Base-by-base conservation (phyloP, 164 flowering plant genomes). In the Protea cynaroides region DNA sequence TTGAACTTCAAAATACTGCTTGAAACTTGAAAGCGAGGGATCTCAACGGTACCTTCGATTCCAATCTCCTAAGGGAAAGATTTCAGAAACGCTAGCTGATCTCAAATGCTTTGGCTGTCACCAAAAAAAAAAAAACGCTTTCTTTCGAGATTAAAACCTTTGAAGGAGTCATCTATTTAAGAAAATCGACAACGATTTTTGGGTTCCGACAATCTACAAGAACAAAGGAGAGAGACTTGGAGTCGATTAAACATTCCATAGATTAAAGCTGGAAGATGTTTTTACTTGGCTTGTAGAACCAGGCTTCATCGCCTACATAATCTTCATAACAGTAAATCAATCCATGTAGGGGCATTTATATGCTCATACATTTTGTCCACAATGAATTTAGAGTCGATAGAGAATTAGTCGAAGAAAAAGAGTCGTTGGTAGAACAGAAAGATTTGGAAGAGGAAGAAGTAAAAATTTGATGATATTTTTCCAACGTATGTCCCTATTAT, bases 321-420 rank as follows among this genome's bases (percentile, higher is more conserved):
- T 76, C 76, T 3, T 80, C 80, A 5, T 74, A 38, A 79, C 75
- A 54, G 81, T 79, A 95, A 83, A 78, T 95, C 96, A 29, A 92
- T 69, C 89, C 90, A 95, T 64, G 82, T 83, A 29, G 97, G 99
- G 8, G 99, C 99, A 50, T 82, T 80, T 43, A 94, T 82, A 76
- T 85, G 74, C 77, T 94, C 99, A 68, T 82, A 86, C 18, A 82
- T 54, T 1, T 74, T 76, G 63, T 92, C 97, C 46, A 65, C 75
- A 0, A 87, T 83, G 65, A 85, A 89, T 22, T 60, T 72, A 9
- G 88, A 89, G 2, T 86, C 84, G 7, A 93, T n/a, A n/a, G n/a
- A n/a, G n/a, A n/a, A n/a, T n/a, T n/a, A n/a, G n/a, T n/a, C n/a
- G n/a, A n/a, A n/a, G n/a, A n/a, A n/a, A n/a, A n/a, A n/a, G n/a